Conservation (phyloP, 495 filamentous ascomycete species). For the Amorphotheca resinae region DNA sequence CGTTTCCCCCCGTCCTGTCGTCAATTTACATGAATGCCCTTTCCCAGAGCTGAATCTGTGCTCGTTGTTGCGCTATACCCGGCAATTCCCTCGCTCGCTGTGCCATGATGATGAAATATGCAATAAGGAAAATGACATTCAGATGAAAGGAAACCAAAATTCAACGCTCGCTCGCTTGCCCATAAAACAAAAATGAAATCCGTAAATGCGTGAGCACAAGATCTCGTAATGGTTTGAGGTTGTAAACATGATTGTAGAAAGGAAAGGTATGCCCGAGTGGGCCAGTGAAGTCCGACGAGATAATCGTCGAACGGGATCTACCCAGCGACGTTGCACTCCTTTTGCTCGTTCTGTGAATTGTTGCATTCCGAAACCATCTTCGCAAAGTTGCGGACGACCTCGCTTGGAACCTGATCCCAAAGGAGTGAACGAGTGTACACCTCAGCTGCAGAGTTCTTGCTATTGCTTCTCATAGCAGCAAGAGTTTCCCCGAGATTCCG, state of each 20-base stretch:
- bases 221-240: conserved; percentile 20
- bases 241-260: conserved; percentile 21
- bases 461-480: conserved; percentile 58
- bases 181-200: conserved; percentile 25
- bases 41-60: neutral
- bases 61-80: conserved; percentile 1
- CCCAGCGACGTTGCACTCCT: conserved; percentile 11
- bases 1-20: neutral
- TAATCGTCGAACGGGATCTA: conserved; percentile 1
- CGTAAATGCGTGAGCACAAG: conserved; percentile 22
- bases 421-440: conserved; percentile 88
- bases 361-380: conserved; percentile 64
- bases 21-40: neutral
- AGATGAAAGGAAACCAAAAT: conserved; percentile 10
- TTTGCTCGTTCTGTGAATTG: conserved; percentile 17
- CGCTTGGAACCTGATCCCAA: conserved; percentile 84
- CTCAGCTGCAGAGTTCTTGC: conserved; percentile 59
- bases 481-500: conserved; percentile 75
- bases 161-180: conserved; percentile 29
- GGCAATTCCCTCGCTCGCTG: conserved; percentile 5
- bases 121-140: conserved; percentile 3
- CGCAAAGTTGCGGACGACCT: conserved; percentile 86
- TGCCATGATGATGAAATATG: conserved; percentile 14
- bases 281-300: conserved; percentile 12
- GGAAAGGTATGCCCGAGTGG: conserved; percentile 11